A percentile compares a stretch with the other conserved stretches of the same genome.
Conservation (phyloP, 2,329 filamentous ascomycete genomes). For the Ophiosphaerella narmari region DNA sequence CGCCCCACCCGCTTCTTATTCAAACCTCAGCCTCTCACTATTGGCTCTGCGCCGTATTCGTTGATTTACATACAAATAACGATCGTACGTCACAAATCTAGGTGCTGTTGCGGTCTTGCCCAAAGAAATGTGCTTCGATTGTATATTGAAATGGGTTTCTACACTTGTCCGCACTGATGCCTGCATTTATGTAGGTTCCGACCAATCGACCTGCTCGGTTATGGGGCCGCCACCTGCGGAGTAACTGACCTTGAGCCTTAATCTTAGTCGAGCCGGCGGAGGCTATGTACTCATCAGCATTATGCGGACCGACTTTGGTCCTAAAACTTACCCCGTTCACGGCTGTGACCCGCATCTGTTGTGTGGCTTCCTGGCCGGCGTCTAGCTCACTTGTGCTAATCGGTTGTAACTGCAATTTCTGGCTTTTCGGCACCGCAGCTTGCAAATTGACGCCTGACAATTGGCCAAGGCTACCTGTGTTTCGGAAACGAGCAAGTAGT, state of each 20-base stretch:
- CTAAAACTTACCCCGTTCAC: conserved; percentile 79
- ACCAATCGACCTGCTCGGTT: conserved; percentile 96
- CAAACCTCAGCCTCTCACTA: conserved; percentile 3
- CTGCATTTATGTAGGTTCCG: conserved; percentile 65
- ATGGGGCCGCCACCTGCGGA: conserved; percentile 70
- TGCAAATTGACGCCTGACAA: conserved; percentile 82
- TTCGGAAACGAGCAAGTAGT: conserved; percentile 81
- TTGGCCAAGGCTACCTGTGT: conserved; percentile 67
- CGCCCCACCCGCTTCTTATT: conserved; percentile 16
- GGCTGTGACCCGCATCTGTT: conserved; percentile 85
- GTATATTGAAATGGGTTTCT: not conserved
- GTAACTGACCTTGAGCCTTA: conserved; percentile 86
- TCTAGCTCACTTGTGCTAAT: conserved; percentile 81
- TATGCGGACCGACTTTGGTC: not conserved
- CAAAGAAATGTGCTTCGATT: conserved; percentile 1
- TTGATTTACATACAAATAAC: no score
- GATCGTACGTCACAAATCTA: no score
- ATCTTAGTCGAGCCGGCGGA: conserved; percentile 68
- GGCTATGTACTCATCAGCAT: conserved; percentile 59
- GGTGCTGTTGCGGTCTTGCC: no score
- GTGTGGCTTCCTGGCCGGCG: conserved; percentile 80
- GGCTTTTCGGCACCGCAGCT: conserved; percentile 93
- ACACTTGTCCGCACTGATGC: not conserved
- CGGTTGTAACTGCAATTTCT: conserved; percentile 88
- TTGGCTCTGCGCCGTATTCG: no score